These are phyloP conservation scores for Rhizoclosmatium sp. DNA, from an alignment of 192 early-diverging fungal species.

Conservation along the genomic window DNA sequence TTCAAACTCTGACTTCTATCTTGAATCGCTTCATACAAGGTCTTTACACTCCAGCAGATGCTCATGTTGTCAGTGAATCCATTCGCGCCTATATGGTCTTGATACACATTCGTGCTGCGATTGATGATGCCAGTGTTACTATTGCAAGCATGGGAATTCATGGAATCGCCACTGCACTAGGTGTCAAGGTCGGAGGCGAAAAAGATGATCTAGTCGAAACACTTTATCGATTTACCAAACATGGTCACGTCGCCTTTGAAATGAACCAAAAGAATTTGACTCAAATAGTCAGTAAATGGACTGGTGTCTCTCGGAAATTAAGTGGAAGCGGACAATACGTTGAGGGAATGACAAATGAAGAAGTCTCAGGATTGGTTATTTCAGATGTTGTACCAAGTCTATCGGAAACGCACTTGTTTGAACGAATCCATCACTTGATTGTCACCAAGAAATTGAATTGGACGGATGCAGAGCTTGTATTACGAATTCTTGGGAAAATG, in stretches of 20 bases:
- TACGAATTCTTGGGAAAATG: background rate
- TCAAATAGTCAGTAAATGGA: background rate
- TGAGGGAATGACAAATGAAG: conserved; percentile 14
- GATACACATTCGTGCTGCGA: conserved; percentile 5
- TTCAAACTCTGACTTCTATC: background rate
- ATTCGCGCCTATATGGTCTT: conserved; percentile 17
- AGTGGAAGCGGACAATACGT: background rate
- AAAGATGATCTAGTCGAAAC: background rate
- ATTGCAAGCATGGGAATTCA: background rate
- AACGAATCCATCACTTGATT: background rate
- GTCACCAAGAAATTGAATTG: background rate
- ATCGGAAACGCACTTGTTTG: conserved; percentile 5
- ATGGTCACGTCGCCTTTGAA: conserved; percentile 10
- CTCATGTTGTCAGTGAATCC: background rate
- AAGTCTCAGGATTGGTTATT: background rate
- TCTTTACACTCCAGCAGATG: background rate
- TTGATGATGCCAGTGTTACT: conserved; percentile 1
- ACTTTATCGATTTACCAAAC: background rate
- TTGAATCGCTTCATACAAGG: background rate
- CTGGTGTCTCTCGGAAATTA: background rate
- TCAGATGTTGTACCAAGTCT: background rate
- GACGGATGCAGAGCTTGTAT: background rate
- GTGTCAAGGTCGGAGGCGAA: background rate
- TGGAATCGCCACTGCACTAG: conserved; percentile 2
- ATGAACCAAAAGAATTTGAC: background rate